These are phyloP conservation scores for Biancaea sappan DNA, from an alignment of 306 rosid species.

Conservation along the genomic window DNA sequence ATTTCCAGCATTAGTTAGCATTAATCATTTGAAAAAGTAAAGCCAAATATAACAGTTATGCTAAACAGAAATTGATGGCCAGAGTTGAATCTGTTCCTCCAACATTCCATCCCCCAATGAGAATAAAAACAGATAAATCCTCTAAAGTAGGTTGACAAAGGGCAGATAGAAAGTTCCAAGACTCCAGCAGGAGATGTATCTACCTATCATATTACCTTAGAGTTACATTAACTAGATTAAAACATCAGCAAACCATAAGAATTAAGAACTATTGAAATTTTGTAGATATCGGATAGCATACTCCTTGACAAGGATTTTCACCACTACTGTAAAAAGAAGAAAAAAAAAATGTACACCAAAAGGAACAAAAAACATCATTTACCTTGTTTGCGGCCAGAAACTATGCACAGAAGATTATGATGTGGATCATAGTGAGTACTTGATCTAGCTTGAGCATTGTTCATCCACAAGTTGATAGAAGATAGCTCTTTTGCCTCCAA, in stretches of 20 bases:
- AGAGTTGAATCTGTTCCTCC: background rate
- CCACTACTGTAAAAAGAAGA: background rate
- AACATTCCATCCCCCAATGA: background rate
- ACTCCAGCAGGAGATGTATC: background rate
- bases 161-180: background rate
- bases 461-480: slow-evolving; percentile 95
- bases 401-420: slow-evolving; percentile 84
- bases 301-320: slow-evolving; percentile 8
- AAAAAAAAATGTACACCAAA: slow-evolving; percentile 5
- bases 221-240: slow-evolving; percentile 17
- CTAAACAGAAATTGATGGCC: slow-evolving; percentile 3
- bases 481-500: slow-evolving; percentile 62
- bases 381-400: slow-evolving; percentile 93
- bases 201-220: background rate
- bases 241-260: slow-evolving; percentile 14
- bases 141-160: background rate
- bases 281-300: slow-evolving; percentile 24
- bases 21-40: background rate
- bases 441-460: slow-evolving; percentile 80
- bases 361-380: slow-evolving; percentile 23
- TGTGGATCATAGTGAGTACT: slow-evolving; percentile 98
- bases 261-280: slow-evolving; percentile 11
- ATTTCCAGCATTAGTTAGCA: background rate
- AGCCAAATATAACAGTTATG: background rate
- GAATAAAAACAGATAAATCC: background rate